A percentile compares a stretch with the other conserved stretches of the same genome.
Conservation (phyloP, 169 alveolate genomes). For the Plasmodium malariae region DNA sequence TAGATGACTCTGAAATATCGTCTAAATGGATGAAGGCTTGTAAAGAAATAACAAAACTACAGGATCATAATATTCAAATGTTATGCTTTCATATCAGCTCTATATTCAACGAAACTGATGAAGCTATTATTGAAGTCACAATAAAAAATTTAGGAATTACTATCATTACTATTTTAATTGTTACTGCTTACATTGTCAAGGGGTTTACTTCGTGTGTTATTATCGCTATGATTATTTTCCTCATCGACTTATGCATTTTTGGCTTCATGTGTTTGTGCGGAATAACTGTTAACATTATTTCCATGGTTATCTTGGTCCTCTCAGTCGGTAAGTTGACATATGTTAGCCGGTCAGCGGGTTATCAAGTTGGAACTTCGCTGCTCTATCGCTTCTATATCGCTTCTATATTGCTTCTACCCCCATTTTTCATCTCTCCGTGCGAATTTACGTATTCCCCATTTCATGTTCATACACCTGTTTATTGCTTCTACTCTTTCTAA, state of each 20-base stretch:
- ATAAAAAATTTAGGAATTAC: slow-evolving; percentile 55
- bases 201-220: slow-evolving; percentile 81
- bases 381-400: too few species aligned
- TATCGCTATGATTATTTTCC: slow-evolving; percentile 80
- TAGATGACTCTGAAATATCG: slow-evolving; percentile 51
- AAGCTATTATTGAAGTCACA: slow-evolving; percentile 47
- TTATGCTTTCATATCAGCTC: slow-evolving; percentile 50
- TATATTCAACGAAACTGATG: slow-evolving; percentile 58
- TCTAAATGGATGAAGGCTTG: slow-evolving; percentile 46
- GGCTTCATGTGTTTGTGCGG: slow-evolving; percentile 89
- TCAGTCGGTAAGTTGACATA: slow-evolving; percentile 86
- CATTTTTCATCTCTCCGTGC: too few species aligned
- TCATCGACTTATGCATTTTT: slow-evolving; percentile 85
- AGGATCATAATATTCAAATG: slow-evolving; percentile 45
- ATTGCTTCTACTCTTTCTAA: neutral
- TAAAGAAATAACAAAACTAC: slow-evolving; percentile 10
- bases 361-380: too few species aligned
- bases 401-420: too few species aligned
- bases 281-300: slow-evolving; percentile 87
- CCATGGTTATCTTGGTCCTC: slow-evolving; percentile 89
- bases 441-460: too few species aligned
- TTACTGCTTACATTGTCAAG: slow-evolving; percentile 83
- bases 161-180: slow-evolving; percentile 66
- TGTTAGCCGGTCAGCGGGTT: too few species aligned
- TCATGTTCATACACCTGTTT: too few species aligned